A percentile compares a stretch with the other conserved stretches of the same genome.
These are phyloP conservation scores for Paramecium sonneborni DNA, from an alignment of 73 alveolate genomes.

Conservation along the genomic window DNA sequence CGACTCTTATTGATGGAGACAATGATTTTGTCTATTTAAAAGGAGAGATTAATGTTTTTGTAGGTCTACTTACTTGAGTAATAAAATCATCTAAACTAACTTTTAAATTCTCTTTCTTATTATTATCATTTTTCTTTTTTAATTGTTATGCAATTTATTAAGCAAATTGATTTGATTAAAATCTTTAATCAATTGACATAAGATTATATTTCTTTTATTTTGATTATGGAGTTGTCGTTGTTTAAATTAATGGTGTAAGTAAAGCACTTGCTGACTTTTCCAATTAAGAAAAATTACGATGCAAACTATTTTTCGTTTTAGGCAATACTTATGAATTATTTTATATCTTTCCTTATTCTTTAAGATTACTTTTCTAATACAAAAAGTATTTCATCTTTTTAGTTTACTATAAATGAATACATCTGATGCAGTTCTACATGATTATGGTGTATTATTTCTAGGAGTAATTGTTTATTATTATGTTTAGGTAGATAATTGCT, in stretches of 20 bases:
- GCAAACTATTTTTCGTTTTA: neutral
- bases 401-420: neutral
- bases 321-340: constrained; percentile 23
- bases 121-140: neutral
- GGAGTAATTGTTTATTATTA: neutral
- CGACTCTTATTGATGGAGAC: neutral
- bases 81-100: constrained; percentile 11
- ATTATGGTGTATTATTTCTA: constrained; percentile 35
- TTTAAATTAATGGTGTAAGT: neutral
- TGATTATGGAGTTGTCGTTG: neutral
- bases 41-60: neutral
- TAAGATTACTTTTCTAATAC: neutral
- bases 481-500: neutral
- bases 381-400: constrained; percentile 15
- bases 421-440: constrained; percentile 41
- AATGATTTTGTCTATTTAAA: constrained; percentile 13
- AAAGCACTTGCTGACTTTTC: neutral
- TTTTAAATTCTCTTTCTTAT: neutral
- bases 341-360: neutral
- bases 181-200: neutral
- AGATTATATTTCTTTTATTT: constrained; percentile 23
- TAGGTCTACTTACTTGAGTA: neutral
- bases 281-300: neutral
- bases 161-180: neutral
- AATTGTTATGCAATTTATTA: constrained; percentile 11